Evolutionary conservation across 2,329 filamentous ascomycete species (phyloP), one percentile per base, ranked within the genome.

Genomic region (Clonostachys sp.): DNA sequence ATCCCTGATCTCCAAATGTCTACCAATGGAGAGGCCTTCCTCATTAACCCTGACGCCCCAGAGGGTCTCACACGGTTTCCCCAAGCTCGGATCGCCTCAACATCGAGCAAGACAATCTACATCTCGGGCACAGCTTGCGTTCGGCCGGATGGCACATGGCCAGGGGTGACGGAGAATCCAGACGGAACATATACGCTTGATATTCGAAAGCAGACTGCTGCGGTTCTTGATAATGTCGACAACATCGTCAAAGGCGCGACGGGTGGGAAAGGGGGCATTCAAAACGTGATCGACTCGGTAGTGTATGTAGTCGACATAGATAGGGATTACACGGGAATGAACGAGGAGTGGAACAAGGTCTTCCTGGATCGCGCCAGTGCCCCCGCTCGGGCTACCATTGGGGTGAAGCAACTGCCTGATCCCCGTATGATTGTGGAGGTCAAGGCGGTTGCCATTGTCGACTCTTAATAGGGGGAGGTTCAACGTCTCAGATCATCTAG

Each of bases 261-360:
- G 1, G 55, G 55, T 16, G 65, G 64, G 18, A 63, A 63, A 48
- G 67, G 60, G 1, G 58, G 60, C 44, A 53, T 71, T 14, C 51
- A 61, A 14, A 70, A 70, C 50, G 51, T 70, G 5, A 63, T 71
- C 17, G 66, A 71, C 41, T 56, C 67, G 4, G 63, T 65, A 12
- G 66, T 73, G 12, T 73, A 69, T 45, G 54, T 72, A 6, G 41
- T 66, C 10, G 65, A 72, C 49, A 71, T 71, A 65, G 61, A 69
- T 50, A 56, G 52, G 1, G 57, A 73, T 33, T 72, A 73, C 48
- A 59, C 60, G 6, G 69, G 63, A 14, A 72, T 72, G 68, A 72
- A 73, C 45, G 68, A 70, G 52, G 69, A 68, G 52, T 73, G 70
- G 70, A 73, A 73, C 50, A 67, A 68, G 53, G 60, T 72, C 8